These are phyloP conservation scores for Talaromyces marneffei DNA, from an alignment of 2,329 filamentous ascomycete genomes.

Conservation along the genomic window DNA sequence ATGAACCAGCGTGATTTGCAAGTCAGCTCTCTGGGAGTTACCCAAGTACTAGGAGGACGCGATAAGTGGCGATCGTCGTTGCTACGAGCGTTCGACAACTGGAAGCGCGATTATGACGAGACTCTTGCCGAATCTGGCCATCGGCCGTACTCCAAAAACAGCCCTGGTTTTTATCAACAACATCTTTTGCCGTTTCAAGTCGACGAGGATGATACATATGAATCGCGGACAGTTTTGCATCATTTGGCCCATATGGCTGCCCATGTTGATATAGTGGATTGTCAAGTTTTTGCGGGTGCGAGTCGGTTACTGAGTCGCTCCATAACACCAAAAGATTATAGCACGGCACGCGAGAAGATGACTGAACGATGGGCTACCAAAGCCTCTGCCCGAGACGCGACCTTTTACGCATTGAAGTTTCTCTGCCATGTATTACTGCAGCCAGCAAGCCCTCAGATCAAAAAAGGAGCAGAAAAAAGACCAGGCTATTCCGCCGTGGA, in stretches of 20 bases:
- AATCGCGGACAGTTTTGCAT: conserved; percentile 82
- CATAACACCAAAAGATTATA: conserved; percentile 76
- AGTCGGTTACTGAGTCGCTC: conserved; percentile 77
- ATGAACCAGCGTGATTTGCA: conserved; percentile 96
- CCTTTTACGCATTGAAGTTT: conserved; percentile 87
- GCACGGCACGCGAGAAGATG: conserved; percentile 73
- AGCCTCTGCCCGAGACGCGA: conserved; percentile 81
- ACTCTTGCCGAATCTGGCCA: conserved; percentile 54
- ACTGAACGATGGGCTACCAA: conserved; percentile 84
- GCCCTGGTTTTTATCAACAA: conserved; percentile 16
- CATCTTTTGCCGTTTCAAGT: conserved; percentile 28
- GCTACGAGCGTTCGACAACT: conserved; percentile 83
- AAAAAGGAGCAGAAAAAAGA: background rate
- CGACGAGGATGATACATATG: conserved; percentile 68
- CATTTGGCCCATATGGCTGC: conserved; percentile 96
- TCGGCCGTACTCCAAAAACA: conserved; percentile 19
- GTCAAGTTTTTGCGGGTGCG: conserved; percentile 89
- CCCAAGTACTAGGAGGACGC: conserved; percentile 72
- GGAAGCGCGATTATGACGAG: conserved; percentile 88
- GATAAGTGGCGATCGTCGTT: conserved; percentile 87
- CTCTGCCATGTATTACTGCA: conserved; percentile 71
- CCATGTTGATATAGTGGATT: conserved; percentile 95
- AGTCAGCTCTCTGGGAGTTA: conserved; percentile 77
- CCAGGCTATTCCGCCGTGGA: conserved; percentile 72
- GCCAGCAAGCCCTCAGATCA: conserved; percentile 22